Conservation (phyloP, 345 rosid genomes). For the Salix arbutifolia region DNA sequence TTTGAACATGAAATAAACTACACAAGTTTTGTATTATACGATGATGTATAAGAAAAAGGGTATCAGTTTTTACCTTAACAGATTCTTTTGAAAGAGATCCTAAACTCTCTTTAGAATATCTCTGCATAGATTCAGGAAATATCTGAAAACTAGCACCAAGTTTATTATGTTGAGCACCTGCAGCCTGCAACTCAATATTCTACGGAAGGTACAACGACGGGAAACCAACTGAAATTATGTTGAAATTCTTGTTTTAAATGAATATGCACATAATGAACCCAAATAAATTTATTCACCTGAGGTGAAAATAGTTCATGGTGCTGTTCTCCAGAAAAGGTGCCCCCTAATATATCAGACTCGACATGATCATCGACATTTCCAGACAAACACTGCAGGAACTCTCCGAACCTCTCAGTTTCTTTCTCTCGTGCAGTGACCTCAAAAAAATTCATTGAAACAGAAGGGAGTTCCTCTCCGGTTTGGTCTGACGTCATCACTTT, state of each 20-base stretch:
- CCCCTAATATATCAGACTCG: slow-evolving; percentile 1
- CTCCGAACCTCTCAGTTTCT: slow-evolving; percentile 2
- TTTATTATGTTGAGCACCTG: slow-evolving; percentile 10
- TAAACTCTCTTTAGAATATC: background rate
- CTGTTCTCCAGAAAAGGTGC: slow-evolving; percentile 2
- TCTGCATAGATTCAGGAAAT: slow-evolving; percentile 12
- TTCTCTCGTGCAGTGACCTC: background rate
- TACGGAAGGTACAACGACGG: background rate
- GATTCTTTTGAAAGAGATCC: background rate
- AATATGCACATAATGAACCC: background rate
- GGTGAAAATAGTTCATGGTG: background rate
- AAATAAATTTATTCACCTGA: slow-evolving; percentile 7
- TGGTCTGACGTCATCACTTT: background rate
- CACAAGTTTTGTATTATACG: background rate
- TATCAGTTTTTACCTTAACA: background rate
- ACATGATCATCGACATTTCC: background rate
- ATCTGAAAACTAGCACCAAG: background rate
- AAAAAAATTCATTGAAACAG: background rate
- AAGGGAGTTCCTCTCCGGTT: background rate
- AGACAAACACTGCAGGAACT: background rate
- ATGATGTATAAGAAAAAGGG: background rate
- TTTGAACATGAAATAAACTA: background rate
- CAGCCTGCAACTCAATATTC: slow-evolving; percentile 20
- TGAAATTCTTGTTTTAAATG: background rate
- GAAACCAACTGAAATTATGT: background rate